Evolutionary conservation across 352 stramenopile genomes (phyloP), one percentile per base, ranked within the genome.

Genomic region (Globisporangium emineosum): DNA sequence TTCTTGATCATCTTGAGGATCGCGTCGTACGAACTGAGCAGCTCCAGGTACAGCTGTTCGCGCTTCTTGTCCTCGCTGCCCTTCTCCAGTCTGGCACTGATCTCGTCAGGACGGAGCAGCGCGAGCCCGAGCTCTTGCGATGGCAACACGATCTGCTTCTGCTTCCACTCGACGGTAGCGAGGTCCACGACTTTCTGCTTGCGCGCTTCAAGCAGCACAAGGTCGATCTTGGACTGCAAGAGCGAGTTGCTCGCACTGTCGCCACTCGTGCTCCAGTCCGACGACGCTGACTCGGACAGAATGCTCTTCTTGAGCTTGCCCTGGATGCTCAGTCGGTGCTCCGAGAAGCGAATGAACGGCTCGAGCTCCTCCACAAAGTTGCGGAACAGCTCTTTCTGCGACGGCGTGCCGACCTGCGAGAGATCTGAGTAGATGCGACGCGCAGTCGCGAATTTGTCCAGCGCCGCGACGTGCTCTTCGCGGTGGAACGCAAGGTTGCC

Each of bases 401-500:
- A 90, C 23, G 81, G 71, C 58, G 86, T 92, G 58, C 86, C 86
- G 29, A 94, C 83, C 62, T 94, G 77, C 56, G 82, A 83, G 29
- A 94, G 72, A 52, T 96, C 88, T 63, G 80, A 69, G 75, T 93
- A 96, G 68, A 97, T 95, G 55, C 84, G 81, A 35, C 87, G 83
- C 32, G 84, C 86, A 23, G 83, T 94, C 45, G 64, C 66, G 60
- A 96, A 94, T 58, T 88, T 85, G 12, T 94, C 85, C 32, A 96
- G 75, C 59, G 90, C 90, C 25, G 73, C 72, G 49, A 88, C 77
- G 74, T 93, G 93, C 55, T 90, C 79, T 57, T 97, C 88, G 43
- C 91, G 89, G 68, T 97, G 87, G 62, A 97, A 93, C 29, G 89
- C 79, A 30, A 96, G 72, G 65, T 95, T 96, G 27, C 89, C 90